Evolutionary conservation across 805 yeast genomes (phyloP).

Genomic region (Metschnikowia cerradonensis): DNA sequence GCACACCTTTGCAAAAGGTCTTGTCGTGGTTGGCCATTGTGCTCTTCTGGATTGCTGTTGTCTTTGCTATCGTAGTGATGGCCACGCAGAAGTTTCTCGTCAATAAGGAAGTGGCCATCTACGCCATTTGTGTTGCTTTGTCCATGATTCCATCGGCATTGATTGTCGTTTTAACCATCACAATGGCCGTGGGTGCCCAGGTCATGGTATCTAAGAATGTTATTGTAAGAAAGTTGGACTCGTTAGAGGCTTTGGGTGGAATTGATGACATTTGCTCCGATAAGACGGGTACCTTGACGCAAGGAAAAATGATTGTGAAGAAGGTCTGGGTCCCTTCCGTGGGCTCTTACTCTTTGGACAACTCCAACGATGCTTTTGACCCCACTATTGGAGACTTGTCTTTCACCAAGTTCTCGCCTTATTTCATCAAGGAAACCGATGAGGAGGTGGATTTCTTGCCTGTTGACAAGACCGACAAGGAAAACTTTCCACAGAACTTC

Average conservation of each 20-base stretch:
- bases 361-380: constrained; percentile 57
- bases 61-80: constrained; percentile 84
- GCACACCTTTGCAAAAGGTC: constrained; percentile 78
- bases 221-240: constrained; percentile 71
- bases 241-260: constrained; percentile 75
- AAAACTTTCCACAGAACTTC: constrained; percentile 27
- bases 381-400: constrained; percentile 55
- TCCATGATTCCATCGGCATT: constrained; percentile 81
- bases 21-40: constrained; percentile 73
- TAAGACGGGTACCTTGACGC: constrained; percentile 79
- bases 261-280: constrained; percentile 79
- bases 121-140: constrained; percentile 80
- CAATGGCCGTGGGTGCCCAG: constrained; percentile 80
- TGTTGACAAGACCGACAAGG: constrained; percentile 16
- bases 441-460: constrained; percentile 33
- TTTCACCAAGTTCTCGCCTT: constrained; percentile 33
- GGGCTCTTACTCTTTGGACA: constrained; percentile 54
- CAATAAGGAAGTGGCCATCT: constrained; percentile 77
- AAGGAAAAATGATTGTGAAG: constrained; percentile 74
- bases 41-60: constrained; percentile 72
- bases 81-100: constrained; percentile 74
- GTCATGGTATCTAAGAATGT: constrained; percentile 67
- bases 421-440: constrained; percentile 31
- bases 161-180: constrained; percentile 77
- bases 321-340: constrained; percentile 63